phyloP scores from a whole-genome alignment of 1,139 yeast genomes.

The Kazachstania sp. region DNA sequence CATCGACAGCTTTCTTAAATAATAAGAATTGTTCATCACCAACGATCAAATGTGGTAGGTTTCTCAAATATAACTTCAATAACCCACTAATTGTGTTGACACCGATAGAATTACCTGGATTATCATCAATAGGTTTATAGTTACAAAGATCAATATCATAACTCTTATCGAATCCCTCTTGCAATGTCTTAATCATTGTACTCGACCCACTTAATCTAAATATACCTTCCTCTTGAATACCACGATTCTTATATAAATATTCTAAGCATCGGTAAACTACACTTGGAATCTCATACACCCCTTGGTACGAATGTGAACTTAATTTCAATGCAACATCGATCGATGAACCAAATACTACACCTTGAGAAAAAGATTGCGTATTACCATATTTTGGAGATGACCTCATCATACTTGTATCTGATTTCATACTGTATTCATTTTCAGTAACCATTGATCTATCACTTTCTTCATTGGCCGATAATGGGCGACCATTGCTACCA shows the following conservation, averaged over 20 bases:
- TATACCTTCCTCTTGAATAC: constrained; percentile 80
- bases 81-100: constrained; percentile 75
- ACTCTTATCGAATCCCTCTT: constrained; percentile 54
- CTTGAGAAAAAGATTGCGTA: constrained; percentile 5
- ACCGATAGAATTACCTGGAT: constrained; percentile 32
- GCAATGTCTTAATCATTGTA: constrained; percentile 61
- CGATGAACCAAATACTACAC: constrained; percentile 57
- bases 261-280: constrained; percentile 71
- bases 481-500: background rate
- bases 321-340: constrained; percentile 44
- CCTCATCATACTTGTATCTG: background rate
- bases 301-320: constrained; percentile 42
- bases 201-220: constrained; percentile 89
- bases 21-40: constrained; percentile 41
- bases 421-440: background rate
- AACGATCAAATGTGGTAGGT: constrained; percentile 56
- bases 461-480: background rate
- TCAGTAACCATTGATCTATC: background rate
- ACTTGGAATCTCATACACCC: constrained; percentile 52
- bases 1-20: constrained; percentile 33
- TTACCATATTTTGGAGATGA: background rate
- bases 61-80: constrained; percentile 64
- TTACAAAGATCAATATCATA: constrained; percentile 59
- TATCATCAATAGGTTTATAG: constrained; percentile 29
- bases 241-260: constrained; percentile 57